phyloP scores from a whole-genome alignment of 2,329 filamentous ascomycete species.

The Botrytis squamosa region DNA sequence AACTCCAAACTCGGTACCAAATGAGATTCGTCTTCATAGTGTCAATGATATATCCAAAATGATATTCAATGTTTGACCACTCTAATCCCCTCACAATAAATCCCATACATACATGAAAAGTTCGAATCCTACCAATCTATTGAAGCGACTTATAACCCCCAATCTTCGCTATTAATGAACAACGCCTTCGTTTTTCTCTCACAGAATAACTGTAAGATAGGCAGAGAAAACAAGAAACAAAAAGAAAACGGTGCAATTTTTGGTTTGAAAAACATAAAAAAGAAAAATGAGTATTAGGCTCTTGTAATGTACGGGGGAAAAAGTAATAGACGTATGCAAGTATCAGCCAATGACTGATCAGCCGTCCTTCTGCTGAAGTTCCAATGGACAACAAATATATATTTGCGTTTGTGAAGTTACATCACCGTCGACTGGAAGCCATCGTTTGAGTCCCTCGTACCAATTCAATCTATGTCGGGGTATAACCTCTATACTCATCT shows the following conservation, averaged over 20 bases:
- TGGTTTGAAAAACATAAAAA: background rate
- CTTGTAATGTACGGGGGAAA: background rate
- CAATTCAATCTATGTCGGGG: slow-evolving; percentile 36
- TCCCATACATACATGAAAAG: slow-evolving; percentile 1
- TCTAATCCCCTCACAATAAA: background rate
- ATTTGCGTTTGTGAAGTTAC: background rate
- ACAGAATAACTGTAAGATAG: background rate
- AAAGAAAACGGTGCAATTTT: slow-evolving; percentile 13
- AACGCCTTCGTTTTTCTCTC: background rate
- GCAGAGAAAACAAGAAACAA: slow-evolving; percentile 6
- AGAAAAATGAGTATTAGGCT: slow-evolving; percentile 1
- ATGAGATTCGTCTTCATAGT: slow-evolving; percentile 7
- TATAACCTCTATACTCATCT: slow-evolving; percentile 33
- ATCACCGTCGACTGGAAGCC: background rate
- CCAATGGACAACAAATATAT: background rate
- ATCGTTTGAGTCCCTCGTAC: slow-evolving; percentile 22
- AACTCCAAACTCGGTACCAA: slow-evolving; percentile 9
- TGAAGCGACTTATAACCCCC: slow-evolving; percentile 2
- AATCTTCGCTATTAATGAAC: background rate
- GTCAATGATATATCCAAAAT: slow-evolving; percentile 13
- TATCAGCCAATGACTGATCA: background rate
- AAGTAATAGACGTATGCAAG: background rate
- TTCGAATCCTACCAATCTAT: slow-evolving; percentile 12
- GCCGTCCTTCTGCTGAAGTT: background rate
- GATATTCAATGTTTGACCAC: slow-evolving; percentile 16